Evolutionary conservation across 305 asterid genomes (phyloP).

Genomic region (Fraxinus greggii): DNA sequence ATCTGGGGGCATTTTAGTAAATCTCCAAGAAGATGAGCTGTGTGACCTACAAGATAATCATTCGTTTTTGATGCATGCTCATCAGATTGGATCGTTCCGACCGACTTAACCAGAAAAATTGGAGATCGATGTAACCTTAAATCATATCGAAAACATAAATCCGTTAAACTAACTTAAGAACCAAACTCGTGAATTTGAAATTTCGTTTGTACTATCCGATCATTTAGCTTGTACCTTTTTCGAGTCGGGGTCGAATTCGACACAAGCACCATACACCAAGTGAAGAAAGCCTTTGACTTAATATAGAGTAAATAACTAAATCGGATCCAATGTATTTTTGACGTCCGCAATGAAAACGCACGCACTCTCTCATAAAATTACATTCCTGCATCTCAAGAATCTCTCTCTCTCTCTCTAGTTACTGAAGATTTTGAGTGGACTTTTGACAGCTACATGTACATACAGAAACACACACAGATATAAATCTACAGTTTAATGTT

Average conservation of each 20-base stretch:
- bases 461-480: background rate
- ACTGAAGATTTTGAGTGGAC: slow-evolving; percentile 14
- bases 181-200: background rate
- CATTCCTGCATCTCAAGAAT: slow-evolving; percentile 5
- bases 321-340: slow-evolving; percentile 45
- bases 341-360: slow-evolving; percentile 51
- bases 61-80: background rate
- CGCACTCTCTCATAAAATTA: slow-evolving; percentile 6
- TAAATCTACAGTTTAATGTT: slow-evolving; percentile 13
- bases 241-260: background rate
- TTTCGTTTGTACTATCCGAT: background rate
- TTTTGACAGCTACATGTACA: slow-evolving; percentile 22
- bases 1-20: background rate
- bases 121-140: background rate
- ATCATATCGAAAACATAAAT: background rate
- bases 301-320: slow-evolving; percentile 27
- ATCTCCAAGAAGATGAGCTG: background rate
- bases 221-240: background rate
- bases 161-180: background rate
- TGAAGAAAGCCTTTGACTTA: slow-evolving; percentile 29
- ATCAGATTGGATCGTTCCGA: background rate
- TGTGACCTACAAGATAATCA: background rate
- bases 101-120: background rate
- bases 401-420: slow-evolving; percentile 39
- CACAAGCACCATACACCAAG: background rate